A percentile compares a stretch with the other conserved stretches of the same genome.
These are phyloP conservation scores for Kokia cookei DNA, from an alignment of 441 rosid genomes.

Conservation along the genomic window DNA sequence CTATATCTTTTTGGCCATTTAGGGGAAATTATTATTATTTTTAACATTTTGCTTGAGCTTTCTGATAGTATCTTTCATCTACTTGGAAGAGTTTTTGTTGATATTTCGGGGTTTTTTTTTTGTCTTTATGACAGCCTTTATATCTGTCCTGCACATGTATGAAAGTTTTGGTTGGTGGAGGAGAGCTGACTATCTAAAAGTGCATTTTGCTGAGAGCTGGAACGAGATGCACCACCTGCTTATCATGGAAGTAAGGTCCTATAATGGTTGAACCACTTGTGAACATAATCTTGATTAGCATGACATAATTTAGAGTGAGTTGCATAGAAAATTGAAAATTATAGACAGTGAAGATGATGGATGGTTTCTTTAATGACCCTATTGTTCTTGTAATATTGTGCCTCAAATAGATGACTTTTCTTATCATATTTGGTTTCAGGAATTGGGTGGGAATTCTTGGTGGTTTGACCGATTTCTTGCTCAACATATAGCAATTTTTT, in stretches of 20 bases:
- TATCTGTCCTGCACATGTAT: conserved; percentile 90
- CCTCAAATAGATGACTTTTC: background rate
- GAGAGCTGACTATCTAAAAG: conserved; percentile 86
- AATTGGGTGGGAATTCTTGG: conserved; percentile 88
- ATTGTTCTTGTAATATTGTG: background rate
- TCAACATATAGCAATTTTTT: conserved; percentile 66
- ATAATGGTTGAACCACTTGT: background rate
- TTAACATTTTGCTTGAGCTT: background rate
- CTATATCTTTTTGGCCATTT: background rate
- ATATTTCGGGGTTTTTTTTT: background rate
- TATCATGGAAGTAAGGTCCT: conserved; percentile 78
- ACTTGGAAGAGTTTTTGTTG: background rate
- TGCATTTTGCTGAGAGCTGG: conserved; percentile 99
- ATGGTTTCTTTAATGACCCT: background rate
- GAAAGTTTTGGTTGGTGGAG: conserved; percentile 99
- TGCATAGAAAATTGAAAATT: background rate
- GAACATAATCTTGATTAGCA: background rate
- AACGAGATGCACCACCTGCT: conserved; percentile 98
- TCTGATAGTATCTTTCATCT: background rate
- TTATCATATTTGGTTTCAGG: conserved; percentile 40
- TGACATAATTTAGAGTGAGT: background rate
- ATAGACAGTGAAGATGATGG: background rate
- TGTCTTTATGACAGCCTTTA: conserved; percentile 57
- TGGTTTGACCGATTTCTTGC: conserved; percentile 95
- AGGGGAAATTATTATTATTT: background rate